These are phyloP conservation scores for Wickerhamiella shivajii DNA, from an alignment of 805 yeast genomes.

Conservation along the genomic window DNA sequence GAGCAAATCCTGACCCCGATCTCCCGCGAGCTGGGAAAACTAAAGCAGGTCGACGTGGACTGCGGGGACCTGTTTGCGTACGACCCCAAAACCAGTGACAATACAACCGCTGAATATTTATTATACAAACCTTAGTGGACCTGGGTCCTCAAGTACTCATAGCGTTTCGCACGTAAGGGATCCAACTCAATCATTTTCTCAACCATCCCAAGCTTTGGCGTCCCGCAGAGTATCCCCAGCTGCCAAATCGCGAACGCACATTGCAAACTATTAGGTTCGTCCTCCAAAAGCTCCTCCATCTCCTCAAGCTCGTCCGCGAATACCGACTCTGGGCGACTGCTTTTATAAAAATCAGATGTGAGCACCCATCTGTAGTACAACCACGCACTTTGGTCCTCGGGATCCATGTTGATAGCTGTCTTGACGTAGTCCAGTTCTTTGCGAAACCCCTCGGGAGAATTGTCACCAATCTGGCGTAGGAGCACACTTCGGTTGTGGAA, in stretches of 20 bases:
- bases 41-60: not conserved
- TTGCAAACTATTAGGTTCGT: conserved; percentile 63
- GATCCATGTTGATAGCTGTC: conserved; percentile 83
- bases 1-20: conserved; percentile 3
- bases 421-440: conserved; percentile 55
- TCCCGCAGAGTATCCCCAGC: conserved; percentile 4
- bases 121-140: conserved; percentile 5
- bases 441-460: conserved; percentile 23
- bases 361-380: conserved; percentile 71
- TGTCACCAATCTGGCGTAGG: conserved; percentile 36
- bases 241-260: conserved; percentile 41
- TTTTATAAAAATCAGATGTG: conserved; percentile 24
- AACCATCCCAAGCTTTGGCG: conserved; percentile 7
- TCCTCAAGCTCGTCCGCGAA: conserved; percentile 33
- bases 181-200: conserved; percentile 23
- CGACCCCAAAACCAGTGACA: not conserved
- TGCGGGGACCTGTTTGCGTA: not conserved
- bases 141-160: too few species aligned
- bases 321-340: conserved; percentile 25
- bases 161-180: conserved; percentile 20
- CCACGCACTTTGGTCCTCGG: conserved; percentile 92
- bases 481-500: conserved; percentile 81
- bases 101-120: conserved; percentile 6
- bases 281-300: conserved; percentile 48
- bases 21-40: conserved; percentile 1